phyloP scores from a whole-genome alignment of 2,329 filamentous ascomycete species.

The Cylindrodendrum hubeiense region DNA sequence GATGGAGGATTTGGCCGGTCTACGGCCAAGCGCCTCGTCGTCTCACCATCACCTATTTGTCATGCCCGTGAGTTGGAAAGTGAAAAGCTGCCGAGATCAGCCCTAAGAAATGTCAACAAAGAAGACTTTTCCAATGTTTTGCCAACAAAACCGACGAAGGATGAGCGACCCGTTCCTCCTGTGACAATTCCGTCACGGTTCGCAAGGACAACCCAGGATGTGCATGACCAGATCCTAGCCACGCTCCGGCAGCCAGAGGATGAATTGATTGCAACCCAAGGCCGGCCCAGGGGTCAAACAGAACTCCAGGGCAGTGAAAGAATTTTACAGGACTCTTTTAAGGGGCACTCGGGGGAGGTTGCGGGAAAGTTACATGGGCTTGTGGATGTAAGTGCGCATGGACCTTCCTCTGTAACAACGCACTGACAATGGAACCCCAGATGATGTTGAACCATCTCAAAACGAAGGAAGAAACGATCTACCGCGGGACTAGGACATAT shows the following conservation, averaged over 20 bases:
- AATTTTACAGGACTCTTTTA: background rate
- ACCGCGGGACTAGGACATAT: conserved; percentile 38
- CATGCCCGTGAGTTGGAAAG: conserved; percentile 13
- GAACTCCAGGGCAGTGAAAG: conserved; percentile 2
- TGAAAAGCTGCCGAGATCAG: conserved; percentile 20
- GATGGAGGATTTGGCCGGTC: conserved; percentile 22
- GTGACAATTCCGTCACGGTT: conserved; percentile 2
- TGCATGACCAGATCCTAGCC: conserved; percentile 35
- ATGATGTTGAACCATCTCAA: conserved; percentile 40
- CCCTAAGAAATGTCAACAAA: background rate
- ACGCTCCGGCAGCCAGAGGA: conserved; percentile 26
- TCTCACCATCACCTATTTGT: conserved; percentile 25
- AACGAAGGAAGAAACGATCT: conserved; percentile 36
- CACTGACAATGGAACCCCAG: conserved; percentile 35
- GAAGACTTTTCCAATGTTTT: background rate
- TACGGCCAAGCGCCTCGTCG: conserved; percentile 17
- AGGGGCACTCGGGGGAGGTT: conserved; percentile 22
- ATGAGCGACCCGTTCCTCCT: background rate
- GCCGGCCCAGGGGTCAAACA: background rate
- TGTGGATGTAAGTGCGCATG: conserved; percentile 41
- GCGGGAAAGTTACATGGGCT: conserved; percentile 36
- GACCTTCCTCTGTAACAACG: background rate
- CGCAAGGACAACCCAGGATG: conserved; percentile 12
- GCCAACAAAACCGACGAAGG: background rate
- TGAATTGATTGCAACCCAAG: background rate